These are phyloP conservation scores for Acorus gramineus DNA, from an alignment of 106 monocot genomes.

Conservation along the genomic window DNA sequence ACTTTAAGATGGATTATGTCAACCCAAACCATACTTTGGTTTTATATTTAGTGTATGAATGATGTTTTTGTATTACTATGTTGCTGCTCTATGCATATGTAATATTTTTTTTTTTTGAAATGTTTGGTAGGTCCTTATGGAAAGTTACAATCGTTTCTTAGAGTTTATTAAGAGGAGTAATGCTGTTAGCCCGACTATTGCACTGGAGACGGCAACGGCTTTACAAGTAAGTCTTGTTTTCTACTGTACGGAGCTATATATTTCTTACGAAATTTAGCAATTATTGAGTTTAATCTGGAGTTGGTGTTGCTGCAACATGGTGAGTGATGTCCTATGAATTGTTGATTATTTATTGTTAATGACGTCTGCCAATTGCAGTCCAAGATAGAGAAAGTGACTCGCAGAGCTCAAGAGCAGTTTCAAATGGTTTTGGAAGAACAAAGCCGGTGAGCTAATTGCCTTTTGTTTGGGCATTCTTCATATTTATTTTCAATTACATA, in stretches of 20 bases:
- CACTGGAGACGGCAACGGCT: conserved; percentile 89
- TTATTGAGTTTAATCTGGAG: no score
- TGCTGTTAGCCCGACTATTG: conserved; percentile 81
- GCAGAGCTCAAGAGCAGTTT: conserved; percentile 92
- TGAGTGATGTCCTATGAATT: no score
- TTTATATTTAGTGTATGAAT: no score
- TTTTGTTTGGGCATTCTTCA: no score
- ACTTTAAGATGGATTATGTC: no score
- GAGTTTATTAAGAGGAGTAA: conserved; percentile 89
- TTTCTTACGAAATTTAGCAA: no score
- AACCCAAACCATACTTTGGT: no score
- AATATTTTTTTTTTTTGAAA: neutral
- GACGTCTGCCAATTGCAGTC: conserved; percentile 34
- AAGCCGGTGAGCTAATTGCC: conserved; percentile 42
- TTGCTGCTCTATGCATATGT: no score
- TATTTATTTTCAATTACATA: no score
- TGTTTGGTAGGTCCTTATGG: conserved; percentile 49
- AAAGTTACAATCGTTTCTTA: conserved; percentile 81
- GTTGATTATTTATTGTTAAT: neutral
- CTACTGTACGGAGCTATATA: neutral
- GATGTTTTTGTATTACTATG: no score
- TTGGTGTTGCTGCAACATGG: no score
- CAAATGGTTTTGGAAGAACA: conserved; percentile 88
- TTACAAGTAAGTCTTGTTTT: conserved; percentile 58
- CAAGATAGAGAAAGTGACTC: conserved; percentile 88